Evolutionary conservation across 202 grass and related monocot species (phyloP).

Genomic region (Setaria italica): DNA sequence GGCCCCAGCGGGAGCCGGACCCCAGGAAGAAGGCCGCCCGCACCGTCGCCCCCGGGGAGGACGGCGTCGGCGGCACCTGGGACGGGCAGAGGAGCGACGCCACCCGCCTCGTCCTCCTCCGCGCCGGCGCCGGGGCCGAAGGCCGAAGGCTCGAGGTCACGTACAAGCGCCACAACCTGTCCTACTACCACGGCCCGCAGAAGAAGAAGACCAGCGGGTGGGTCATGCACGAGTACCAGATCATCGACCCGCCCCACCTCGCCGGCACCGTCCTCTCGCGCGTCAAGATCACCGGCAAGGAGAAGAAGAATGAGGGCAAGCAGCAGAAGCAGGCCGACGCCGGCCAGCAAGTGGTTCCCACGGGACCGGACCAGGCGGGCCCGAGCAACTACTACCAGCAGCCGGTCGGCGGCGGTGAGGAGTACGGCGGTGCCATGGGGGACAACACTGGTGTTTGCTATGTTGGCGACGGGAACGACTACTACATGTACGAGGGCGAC

Average conservation of each 20-base stretch:
- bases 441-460: not conserved
- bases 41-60: not conserved
- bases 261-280: not conserved
- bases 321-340: not conserved
- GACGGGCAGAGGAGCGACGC: not conserved
- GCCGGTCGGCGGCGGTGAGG: not conserved
- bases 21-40: not conserved
- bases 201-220: not conserved
- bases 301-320: not conserved
- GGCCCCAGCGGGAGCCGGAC: not conserved
- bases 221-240: constrained; percentile 37
- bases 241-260: not conserved
- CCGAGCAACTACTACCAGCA: not conserved
- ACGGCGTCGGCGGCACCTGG: constrained; percentile 16
- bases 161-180: constrained; percentile 20
- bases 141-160: not conserved
- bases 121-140: not conserved
- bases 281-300: not conserved
- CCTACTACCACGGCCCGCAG: not conserved
- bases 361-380: not conserved
- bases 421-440: not conserved
- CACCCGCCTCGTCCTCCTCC: not conserved
- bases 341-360: too few species aligned
- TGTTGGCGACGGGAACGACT: too few species aligned
- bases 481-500: not conserved